Conservation (phyloP, 371 early-diverging fungal species). For the Syncephalastrum racemosum region DNA sequence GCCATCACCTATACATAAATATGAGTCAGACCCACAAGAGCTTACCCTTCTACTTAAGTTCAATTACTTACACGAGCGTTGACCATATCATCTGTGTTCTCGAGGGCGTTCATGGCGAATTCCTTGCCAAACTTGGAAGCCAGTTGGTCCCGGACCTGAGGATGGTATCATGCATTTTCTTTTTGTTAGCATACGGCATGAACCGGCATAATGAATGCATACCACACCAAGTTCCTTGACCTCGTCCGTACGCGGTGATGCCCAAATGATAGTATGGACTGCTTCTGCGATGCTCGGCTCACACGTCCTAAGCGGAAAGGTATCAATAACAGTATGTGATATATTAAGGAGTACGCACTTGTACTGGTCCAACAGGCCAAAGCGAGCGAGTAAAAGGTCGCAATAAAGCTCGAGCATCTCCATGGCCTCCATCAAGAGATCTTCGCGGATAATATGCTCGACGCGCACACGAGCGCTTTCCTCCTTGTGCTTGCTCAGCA, state of each 20-base stretch:
- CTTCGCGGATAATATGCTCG: conserved; percentile 92
- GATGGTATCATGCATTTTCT: background rate
- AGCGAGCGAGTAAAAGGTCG: conserved; percentile 85
- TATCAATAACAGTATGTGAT: conserved; percentile 1
- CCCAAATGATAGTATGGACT: conserved; percentile 87
- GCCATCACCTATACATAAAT: conserved; percentile 63
- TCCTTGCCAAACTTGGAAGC: conserved; percentile 84
- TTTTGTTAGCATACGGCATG: background rate
- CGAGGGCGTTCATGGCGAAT: conserved; percentile 71
- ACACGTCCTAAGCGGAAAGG: conserved; percentile 51
- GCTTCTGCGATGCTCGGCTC: conserved; percentile 86
- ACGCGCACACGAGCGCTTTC: conserved; percentile 89
- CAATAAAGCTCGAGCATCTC: conserved; percentile 91
- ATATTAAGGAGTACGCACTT: conserved; percentile 47
- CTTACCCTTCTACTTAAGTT: background rate
- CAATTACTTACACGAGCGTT: conserved; percentile 64
- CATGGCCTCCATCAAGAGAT: conserved; percentile 85
- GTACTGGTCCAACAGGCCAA: conserved; percentile 82
- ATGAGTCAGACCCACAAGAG: background rate
- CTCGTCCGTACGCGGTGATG: conserved; percentile 77
- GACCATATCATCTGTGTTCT: conserved; percentile 73
- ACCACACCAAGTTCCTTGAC: conserved; percentile 81
- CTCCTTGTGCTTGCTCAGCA: conserved; percentile 81
- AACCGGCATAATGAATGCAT: conserved; percentile 8
- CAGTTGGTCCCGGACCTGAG: conserved; percentile 73